Percentiles rank a stretch among this genome's conserved stretches.
phyloP scores from a whole-genome alignment of 2,329 filamentous ascomycete species.

The Pseudogymnoascus sp. region DNA sequence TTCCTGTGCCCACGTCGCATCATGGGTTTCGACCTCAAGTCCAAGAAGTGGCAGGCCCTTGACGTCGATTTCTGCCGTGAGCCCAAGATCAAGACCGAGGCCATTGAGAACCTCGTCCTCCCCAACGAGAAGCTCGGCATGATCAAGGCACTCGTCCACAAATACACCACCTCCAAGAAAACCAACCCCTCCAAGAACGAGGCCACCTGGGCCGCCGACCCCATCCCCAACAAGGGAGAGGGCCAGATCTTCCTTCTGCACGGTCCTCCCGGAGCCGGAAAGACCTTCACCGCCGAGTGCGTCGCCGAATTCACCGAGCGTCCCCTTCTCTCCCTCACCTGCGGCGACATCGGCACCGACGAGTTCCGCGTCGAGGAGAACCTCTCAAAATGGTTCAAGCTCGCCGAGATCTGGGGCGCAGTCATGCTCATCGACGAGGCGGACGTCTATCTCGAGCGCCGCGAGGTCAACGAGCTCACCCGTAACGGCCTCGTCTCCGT shows the following conservation, averaged over 20 bases:
- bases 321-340: constrained; percentile 28
- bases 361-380: constrained; percentile 38
- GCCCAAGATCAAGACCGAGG: constrained; percentile 16
- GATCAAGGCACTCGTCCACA: constrained; percentile 19
- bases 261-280: constrained; percentile 14
- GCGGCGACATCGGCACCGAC: constrained; percentile 42
- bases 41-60: constrained; percentile 19
- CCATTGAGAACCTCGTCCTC: constrained; percentile 18
- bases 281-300: constrained; percentile 18
- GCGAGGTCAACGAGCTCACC: constrained; percentile 24
- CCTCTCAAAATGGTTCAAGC: constrained; percentile 38
- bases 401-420: constrained; percentile 42
- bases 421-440: constrained; percentile 46
- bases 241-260: constrained; percentile 16
- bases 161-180: constrained; percentile 12
- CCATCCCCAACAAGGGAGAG: constrained; percentile 15
- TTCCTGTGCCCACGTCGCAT: constrained; percentile 18
- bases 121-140: constrained; percentile 16
- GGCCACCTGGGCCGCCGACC: constrained; percentile 12
- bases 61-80: constrained; percentile 17
- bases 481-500: constrained; percentile 31
- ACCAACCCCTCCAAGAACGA: constrained; percentile 6
- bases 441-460: constrained; percentile 39
- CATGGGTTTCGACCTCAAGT: constrained; percentile 20
- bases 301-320: constrained; percentile 21